phyloP scores from a whole-genome alignment of 305 asterid genomes.

The Ruellia speciosa region DNA sequence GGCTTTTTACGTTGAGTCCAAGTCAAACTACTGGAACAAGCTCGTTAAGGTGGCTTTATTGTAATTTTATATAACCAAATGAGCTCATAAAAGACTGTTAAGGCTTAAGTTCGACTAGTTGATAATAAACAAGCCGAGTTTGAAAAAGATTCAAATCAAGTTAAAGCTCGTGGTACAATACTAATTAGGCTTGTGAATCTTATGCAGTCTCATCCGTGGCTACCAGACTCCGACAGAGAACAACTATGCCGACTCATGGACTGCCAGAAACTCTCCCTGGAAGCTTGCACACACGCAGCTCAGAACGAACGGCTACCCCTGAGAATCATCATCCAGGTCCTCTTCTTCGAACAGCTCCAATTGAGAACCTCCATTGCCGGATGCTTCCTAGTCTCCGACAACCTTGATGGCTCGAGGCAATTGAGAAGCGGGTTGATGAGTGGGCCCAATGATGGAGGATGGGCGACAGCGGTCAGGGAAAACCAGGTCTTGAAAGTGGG shows the following conservation, averaged over 20 bases:
- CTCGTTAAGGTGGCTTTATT: too few relatives aligned
- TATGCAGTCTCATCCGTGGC: conserved; percentile 92
- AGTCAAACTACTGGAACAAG: too few relatives aligned
- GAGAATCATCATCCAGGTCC: conserved; percentile 83
- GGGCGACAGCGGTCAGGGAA: conserved; percentile 65
- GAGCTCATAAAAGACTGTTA: too few relatives aligned
- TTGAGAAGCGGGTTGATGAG: conserved; percentile 69
- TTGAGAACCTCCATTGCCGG: conserved; percentile 88
- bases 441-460: conserved; percentile 55
- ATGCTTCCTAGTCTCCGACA: conserved; percentile 86
- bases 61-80: too few relatives aligned
- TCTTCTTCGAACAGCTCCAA: conserved; percentile 96
- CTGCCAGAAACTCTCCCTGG: conserved; percentile 95
- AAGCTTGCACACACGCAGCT: conserved; percentile 98
- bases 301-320: conserved; percentile 89
- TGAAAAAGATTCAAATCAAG: too few relatives aligned
- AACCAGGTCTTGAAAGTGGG: conserved; percentile 93
- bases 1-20: too few relatives aligned
- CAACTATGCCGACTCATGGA: conserved; percentile 89
- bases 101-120: too few relatives aligned
- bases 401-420: conserved; percentile 82
- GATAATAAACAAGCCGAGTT: too few relatives aligned
- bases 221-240: conserved; percentile 79
- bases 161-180: not conserved
- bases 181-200: not conserved